Evolutionary conservation across 805 yeast genomes (phyloP), one percentile per base, ranked within the genome.

Genomic region (Ogataea salicorniae): DNA sequence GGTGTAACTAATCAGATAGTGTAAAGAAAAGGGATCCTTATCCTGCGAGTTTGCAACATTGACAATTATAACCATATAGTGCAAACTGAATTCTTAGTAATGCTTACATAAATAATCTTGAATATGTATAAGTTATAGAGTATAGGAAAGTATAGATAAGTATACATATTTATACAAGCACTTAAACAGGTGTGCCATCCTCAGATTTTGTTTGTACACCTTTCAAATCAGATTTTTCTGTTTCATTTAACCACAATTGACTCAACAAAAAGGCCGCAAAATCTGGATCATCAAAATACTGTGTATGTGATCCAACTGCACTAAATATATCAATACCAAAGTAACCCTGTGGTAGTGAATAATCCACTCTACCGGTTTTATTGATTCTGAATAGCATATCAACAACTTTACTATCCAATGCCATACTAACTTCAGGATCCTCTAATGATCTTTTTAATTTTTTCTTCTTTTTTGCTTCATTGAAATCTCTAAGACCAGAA

Each of bases 271-370:
- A 91, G 1, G 84, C 84, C 0, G 95, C 90, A 35, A 92, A 81
- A 58, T 90, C 90, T 43, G 80, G 75, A 56, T 89, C 95, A 60
- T 89, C 96, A 62, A 92, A 84, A 63, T 92, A 92, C 41, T 88
- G 81, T 14, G 87, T 81, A 64, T 92, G 99, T 0, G 98, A 94
- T 43, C 87, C 87, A 8, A 92, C 71, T 0, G 96, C 94, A 3
- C 89, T 78, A 11, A 92, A 73, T 34, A 89, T 64, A 29, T 95
- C 86, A 18, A 90, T 76, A 57, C 90, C 96, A 52, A 91, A 76
- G 20, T 84, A 73, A 9, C 92, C 87, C 61, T 83, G 85, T 3
- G 88, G 88, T 22, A 92, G 68, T 3, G 83, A 74, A 63, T 86
- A 89, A 63, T 92, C 99, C 1, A 92, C 72, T 45, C 97, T 72